A percentile compares a stretch with the other conserved stretches of the same genome.
Evolutionary conservation across 148 eudicot genomes (phyloP).

Genomic region (Rhododendron williamsianum): DNA sequence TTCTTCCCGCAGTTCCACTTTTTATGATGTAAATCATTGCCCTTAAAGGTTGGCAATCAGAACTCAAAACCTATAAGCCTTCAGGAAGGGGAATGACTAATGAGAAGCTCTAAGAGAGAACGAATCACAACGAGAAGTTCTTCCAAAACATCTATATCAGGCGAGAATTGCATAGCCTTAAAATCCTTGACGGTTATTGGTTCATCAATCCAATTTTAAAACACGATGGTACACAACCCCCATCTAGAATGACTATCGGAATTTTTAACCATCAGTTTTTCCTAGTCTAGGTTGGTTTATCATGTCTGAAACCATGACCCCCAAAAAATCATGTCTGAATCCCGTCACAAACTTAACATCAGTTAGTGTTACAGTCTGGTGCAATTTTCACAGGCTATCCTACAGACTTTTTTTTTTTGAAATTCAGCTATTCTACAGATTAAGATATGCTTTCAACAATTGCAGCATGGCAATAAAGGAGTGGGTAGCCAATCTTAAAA

Average conservation of each 20-base stretch:
- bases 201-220: background rate
- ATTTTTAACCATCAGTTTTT: background rate
- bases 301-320: background rate
- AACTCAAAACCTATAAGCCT: background rate
- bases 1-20: background rate
- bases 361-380: background rate
- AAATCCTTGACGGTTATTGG: background rate
- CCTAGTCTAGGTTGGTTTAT: background rate
- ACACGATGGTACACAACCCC: background rate
- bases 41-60: background rate
- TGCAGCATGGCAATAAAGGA: background rate
- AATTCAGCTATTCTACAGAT: background rate
- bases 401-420: background rate
- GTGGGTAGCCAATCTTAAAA: background rate
- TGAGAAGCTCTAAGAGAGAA: background rate
- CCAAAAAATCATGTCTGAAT: background rate
- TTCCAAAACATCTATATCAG: background rate
- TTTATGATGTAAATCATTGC: background rate
- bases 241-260: background rate
- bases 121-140: background rate
- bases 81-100: background rate
- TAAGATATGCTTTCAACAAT: background rate
- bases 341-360: background rate
- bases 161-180: background rate
- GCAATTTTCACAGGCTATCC: slow-evolving; percentile 3